Conservation (phyloP, 2,329 filamentous ascomycete species). For the Exophiala oligosperma region DNA sequence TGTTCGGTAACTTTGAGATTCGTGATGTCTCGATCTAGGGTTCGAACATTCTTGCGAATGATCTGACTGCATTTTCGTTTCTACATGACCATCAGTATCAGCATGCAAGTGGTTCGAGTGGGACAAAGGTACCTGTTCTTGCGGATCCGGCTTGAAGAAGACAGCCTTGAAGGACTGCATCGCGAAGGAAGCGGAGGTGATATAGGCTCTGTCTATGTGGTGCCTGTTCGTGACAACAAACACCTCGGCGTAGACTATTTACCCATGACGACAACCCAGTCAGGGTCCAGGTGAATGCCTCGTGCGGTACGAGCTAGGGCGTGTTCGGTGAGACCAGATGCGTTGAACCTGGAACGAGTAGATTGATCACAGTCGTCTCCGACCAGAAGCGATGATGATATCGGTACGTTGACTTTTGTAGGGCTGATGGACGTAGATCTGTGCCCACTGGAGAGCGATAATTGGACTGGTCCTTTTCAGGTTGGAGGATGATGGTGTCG, state of each 20-base stretch:
- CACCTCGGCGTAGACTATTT: not conserved
- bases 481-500: not conserved
- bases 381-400: not conserved
- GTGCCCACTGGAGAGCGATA: not conserved
- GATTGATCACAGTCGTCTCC: not conserved
- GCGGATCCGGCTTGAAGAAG: slow-evolving; percentile 89
- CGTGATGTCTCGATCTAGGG: slow-evolving; percentile 89
- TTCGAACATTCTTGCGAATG: slow-evolving; percentile 85
- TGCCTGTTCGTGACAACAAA: not conserved
- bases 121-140: slow-evolving; percentile 70
- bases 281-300: not conserved
- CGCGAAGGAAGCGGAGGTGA: slow-evolving; percentile 24
- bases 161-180: slow-evolving; percentile 89
- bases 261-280: not conserved
- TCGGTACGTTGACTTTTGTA: slow-evolving; percentile 8
- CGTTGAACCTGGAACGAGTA: not conserved
- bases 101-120: slow-evolving; percentile 1
- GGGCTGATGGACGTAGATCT: slow-evolving; percentile 17
- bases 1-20: slow-evolving; percentile 74
- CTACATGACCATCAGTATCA: slow-evolving; percentile 48
- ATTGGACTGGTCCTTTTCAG: not conserved
- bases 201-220: not conserved
- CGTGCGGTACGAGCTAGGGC: not conserved
- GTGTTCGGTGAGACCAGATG: not conserved
- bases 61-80: slow-evolving; percentile 93